Percentiles rank a stretch among this genome's conserved stretches.
phyloP scores from a whole-genome alignment of 805 yeast species.

The Cyberlindnera sargentensis region DNA sequence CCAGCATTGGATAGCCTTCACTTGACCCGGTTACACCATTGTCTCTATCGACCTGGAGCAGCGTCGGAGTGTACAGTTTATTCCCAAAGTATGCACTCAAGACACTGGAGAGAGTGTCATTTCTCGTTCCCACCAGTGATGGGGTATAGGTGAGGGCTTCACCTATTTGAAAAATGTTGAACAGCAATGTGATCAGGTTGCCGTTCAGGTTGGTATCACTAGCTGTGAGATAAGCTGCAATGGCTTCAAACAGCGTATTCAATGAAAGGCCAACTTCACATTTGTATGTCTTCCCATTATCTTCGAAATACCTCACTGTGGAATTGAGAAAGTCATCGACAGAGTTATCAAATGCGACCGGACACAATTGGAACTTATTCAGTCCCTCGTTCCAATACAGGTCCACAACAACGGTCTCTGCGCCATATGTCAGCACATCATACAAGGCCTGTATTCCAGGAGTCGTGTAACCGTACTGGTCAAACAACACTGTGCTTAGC shows the following conservation, averaged over 20 bases:
- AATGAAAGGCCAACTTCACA: constrained; percentile 24
- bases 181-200: constrained; percentile 33
- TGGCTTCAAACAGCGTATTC: constrained; percentile 19
- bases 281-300: constrained; percentile 5
- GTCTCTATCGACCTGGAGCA: constrained; percentile 18
- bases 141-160: constrained; percentile 9
- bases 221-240: constrained; percentile 29
- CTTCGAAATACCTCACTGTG: constrained; percentile 5
- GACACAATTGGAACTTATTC: constrained; percentile 50
- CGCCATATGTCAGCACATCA: constrained; percentile 35
- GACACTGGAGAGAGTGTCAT: constrained; percentile 22
- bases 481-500: constrained; percentile 27
- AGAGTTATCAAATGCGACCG: constrained; percentile 31
- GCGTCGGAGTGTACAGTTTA: constrained; percentile 25
- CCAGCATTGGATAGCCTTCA: constrained; percentile 30
- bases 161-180: constrained; percentile 27
- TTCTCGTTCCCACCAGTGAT: constrained; percentile 6
- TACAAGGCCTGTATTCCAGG: constrained; percentile 24
- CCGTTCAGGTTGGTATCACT: constrained; percentile 43
- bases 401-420: constrained; percentile 43
- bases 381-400: constrained; percentile 46
- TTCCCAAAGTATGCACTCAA: constrained; percentile 11
- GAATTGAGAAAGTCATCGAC: constrained; percentile 1
- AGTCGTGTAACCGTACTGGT: constrained; percentile 26
- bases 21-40: constrained; percentile 13